Evolutionary conservation across 2,329 filamentous ascomycete genomes (phyloP).

Genomic region (Fusarium sublunatum): DNA sequence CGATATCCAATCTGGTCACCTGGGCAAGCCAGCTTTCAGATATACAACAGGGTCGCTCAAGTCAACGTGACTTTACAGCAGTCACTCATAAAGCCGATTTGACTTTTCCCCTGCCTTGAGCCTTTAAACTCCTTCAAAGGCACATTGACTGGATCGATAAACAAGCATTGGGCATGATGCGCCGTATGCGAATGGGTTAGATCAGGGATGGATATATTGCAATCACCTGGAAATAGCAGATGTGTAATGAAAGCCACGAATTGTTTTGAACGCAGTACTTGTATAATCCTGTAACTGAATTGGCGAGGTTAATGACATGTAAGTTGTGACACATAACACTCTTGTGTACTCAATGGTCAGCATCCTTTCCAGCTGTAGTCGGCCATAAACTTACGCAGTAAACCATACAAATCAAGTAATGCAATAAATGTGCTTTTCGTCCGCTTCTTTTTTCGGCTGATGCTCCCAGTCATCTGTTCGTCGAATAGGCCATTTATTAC

Average conservation of each 20-base stretch:
- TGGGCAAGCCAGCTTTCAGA: background rate
- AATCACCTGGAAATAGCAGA: background rate
- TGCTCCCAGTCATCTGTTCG: no score
- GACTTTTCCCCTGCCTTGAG: background rate
- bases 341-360: no score
- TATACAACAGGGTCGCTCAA: background rate
- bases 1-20: background rate
- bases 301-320: no score
- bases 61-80: background rate
- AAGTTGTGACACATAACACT: no score
- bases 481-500: no score
- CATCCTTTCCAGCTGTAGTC: no score
- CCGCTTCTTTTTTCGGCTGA: no score
- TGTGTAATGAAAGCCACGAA: constrained; percentile 1
- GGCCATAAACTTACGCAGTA: no score
- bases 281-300: no score
- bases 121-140: background rate
- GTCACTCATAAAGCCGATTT: background rate
- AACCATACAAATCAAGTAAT: no score
- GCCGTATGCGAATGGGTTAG: background rate
- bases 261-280: background rate
- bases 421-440: no score
- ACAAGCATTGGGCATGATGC: background rate
- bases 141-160: background rate
- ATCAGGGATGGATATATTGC: background rate